Evolutionary conservation across 805 yeast genomes (phyloP).

Genomic region (Candida ficus): DNA sequence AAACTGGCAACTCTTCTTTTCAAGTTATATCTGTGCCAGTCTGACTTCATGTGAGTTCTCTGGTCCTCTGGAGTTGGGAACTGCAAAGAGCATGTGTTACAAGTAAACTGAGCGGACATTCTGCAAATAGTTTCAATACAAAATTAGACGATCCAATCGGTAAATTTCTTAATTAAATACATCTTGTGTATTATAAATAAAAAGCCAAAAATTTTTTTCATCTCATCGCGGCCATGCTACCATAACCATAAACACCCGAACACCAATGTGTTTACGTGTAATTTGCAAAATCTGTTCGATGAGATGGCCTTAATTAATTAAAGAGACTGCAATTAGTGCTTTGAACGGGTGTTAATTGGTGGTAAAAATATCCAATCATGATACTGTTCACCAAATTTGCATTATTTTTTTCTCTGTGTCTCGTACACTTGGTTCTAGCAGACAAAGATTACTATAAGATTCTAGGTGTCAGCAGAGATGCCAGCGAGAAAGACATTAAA

Average conservation of each 20-base stretch:
- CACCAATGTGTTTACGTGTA: conserved; percentile 7
- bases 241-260: conserved; percentile 2
- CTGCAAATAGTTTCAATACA: not conserved
- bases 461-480: conserved; percentile 63
- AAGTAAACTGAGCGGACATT: conserved; percentile 43
- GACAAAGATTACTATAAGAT: conserved; percentile 51
- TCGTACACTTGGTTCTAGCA: conserved; percentile 4
- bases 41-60: conserved; percentile 90
- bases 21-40: conserved; percentile 96
- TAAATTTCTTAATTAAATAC: no score
- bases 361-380: no score
- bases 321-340: no score
- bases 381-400: conserved; percentile 2
- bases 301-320: no score
- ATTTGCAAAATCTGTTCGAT: not conserved
- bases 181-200: not conserved
- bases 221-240: conserved; percentile 7
- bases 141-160: no score
- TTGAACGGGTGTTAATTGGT: no score
- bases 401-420: conserved; percentile 2
- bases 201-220: not conserved
- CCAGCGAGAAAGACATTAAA: conserved; percentile 77
- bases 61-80: conserved; percentile 76
- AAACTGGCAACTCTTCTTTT: conserved; percentile 88
- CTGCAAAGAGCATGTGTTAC: conserved; percentile 82